Conservation (phyloP, 805 yeast species). For the Jamesozyma gamospora region DNA sequence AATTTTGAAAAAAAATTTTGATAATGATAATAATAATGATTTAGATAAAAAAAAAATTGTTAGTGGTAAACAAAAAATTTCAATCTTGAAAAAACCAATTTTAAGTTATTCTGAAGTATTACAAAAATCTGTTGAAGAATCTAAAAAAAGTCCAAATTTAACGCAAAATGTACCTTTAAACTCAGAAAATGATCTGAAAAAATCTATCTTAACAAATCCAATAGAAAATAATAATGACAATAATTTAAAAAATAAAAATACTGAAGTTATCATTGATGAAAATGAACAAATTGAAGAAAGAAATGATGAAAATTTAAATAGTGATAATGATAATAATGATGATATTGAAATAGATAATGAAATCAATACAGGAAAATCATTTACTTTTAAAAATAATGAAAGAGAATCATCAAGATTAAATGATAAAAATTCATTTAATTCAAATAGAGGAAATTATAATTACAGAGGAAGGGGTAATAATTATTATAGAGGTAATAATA, state of each 20-base stretch:
- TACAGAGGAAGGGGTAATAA: slow-evolving; percentile 5
- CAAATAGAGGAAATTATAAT: slow-evolving; percentile 4
- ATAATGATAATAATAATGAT: not conserved
- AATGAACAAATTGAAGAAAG: slow-evolving; percentile 42
- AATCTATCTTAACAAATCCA: not conserved
- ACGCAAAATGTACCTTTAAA: not conserved
- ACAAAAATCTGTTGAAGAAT: slow-evolving; percentile 19
- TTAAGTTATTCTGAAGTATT: slow-evolving; percentile 23
- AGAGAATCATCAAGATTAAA: slow-evolving; percentile 1
- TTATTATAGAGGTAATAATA: too few relatives aligned
- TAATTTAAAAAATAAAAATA: not conserved
- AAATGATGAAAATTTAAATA: slow-evolving; percentile 71
- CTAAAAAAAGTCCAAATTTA: slow-evolving; percentile 6
- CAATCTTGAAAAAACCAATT: slow-evolving; percentile 14
- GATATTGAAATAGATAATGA: not conserved
- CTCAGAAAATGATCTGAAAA: not conserved
- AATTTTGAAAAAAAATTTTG: not conserved
- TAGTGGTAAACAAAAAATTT: slow-evolving; percentile 9
- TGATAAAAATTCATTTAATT: not conserved
- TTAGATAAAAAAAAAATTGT: not conserved
- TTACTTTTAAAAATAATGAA: slow-evolving; percentile 12
- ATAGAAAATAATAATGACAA: not conserved
- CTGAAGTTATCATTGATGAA: not conserved
- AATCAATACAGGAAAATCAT: slow-evolving; percentile 1
- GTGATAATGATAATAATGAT: slow-evolving; percentile 42